A percentile compares a stretch with the other conserved stretches of the same genome.
These are phyloP conservation scores for Saturnispora hagleri DNA, from an alignment of 805 yeast species.

Conservation along the genomic window DNA sequence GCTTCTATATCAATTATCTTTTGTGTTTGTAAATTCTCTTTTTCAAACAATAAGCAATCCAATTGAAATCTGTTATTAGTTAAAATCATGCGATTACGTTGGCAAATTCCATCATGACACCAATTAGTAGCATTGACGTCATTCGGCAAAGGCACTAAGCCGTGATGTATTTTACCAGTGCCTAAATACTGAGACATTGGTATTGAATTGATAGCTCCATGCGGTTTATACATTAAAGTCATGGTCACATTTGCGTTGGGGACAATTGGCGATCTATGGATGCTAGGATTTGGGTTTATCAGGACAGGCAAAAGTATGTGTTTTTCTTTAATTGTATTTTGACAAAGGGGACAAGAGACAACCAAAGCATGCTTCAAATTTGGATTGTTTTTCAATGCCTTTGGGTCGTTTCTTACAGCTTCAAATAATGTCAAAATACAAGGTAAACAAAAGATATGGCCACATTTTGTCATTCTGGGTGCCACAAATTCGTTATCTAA, in stretches of 20 bases:
- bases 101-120: constrained; percentile 64
- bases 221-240: constrained; percentile 51
- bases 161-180: constrained; percentile 44
- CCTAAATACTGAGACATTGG: constrained; percentile 21
- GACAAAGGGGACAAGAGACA: constrained; percentile 65
- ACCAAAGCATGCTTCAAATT: constrained; percentile 22
- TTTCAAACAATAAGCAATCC: constrained; percentile 52
- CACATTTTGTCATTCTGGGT: constrained; percentile 92
- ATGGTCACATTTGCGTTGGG: constrained; percentile 46
- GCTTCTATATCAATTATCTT: constrained; percentile 48
- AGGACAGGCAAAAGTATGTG: constrained; percentile 60
- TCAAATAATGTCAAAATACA: constrained; percentile 70
- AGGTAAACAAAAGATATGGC: constrained; percentile 81
- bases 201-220: constrained; percentile 25
- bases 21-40: constrained; percentile 40
- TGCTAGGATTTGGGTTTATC: constrained; percentile 35
- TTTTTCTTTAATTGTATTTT: constrained; percentile 42
- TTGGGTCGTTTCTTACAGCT: constrained; percentile 24
- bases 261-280: constrained; percentile 42
- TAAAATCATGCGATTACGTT: constrained; percentile 64
- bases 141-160: constrained; percentile 19
- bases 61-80: constrained; percentile 49
- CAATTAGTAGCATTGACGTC: constrained; percentile 24
- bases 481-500: constrained; percentile 76
- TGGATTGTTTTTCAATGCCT: constrained; percentile 15